Conservation (phyloP, 2,329 filamentous ascomycete species). For the Aspergillus novofumigatus region DNA sequence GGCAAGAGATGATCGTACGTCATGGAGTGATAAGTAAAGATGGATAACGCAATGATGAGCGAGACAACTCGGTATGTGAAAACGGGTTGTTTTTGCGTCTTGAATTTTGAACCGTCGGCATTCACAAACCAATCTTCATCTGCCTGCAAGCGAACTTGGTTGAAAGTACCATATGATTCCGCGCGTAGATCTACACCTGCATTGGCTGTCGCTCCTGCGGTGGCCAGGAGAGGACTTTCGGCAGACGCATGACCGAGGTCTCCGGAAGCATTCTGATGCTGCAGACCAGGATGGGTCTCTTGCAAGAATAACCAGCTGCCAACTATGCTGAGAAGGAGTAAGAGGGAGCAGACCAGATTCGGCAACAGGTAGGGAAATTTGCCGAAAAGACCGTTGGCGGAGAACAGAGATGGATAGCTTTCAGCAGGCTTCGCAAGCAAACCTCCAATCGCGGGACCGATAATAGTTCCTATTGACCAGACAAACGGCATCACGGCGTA, state of each 20-base stretch:
- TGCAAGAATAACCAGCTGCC: conserved; percentile 76
- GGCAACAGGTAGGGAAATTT: conserved; percentile 83
- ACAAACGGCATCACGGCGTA: conserved; percentile 94
- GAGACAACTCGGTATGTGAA: conserved; percentile 65
- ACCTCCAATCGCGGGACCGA: conserved; percentile 77
- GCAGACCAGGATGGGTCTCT: conserved; percentile 85
- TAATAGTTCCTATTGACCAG: conserved; percentile 85
- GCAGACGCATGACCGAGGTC: conserved; percentile 45
- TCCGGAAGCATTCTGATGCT: conserved; percentile 46
- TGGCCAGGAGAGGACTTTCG: conserved; percentile 71
- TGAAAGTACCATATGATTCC: conserved; percentile 77
- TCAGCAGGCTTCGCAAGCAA: conserved; percentile 74
- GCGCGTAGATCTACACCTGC: conserved; percentile 68
- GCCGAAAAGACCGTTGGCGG: conserved; percentile 64
- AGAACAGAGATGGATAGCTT: conserved; percentile 69
- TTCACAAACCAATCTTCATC: conserved; percentile 51
- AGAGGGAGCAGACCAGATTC: conserved; percentile 74
- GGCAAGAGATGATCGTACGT: conserved; percentile 87
- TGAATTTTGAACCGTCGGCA: conserved; percentile 42
- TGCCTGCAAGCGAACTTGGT: conserved; percentile 51
- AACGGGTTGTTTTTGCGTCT: conserved; percentile 41
- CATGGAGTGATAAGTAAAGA: conserved; percentile 95
- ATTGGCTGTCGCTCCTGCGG: conserved; percentile 69
- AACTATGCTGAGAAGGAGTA: conserved; percentile 75
- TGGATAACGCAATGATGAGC: conserved; percentile 74